Percentiles rank a stretch among this genome's conserved stretches.
Conservation (phyloP, 768 basidiomycete species). For the Steccherinum ochraceum region DNA sequence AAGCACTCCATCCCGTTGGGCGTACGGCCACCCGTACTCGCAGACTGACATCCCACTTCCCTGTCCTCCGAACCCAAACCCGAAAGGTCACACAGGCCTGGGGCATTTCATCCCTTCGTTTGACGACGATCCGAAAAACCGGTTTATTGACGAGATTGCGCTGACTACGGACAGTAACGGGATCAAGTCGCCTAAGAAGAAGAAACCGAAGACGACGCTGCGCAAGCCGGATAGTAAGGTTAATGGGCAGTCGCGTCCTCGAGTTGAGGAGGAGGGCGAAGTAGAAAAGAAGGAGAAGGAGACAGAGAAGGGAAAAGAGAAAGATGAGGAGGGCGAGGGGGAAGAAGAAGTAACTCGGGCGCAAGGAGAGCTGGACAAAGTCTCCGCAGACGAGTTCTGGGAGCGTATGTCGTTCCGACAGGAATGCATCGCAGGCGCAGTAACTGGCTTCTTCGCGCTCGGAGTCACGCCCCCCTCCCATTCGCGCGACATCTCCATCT, state of each 20-base stretch:
- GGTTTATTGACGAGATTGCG: constrained; percentile 89
- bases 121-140: constrained; percentile 94
- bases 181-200: constrained; percentile 54
- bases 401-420: constrained; percentile 95
- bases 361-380: constrained; percentile 50
- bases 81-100: constrained; percentile 36
- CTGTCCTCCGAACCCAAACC: constrained; percentile 33
- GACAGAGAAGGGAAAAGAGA: constrained; percentile 11
- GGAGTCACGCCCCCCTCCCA: constrained; percentile 25
- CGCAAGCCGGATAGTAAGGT: background rate
- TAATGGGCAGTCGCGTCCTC: background rate
- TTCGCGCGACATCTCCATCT: background rate
- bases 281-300: background rate
- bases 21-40: constrained; percentile 76
- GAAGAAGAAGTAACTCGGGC: constrained; percentile 9
- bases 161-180: constrained; percentile 56
- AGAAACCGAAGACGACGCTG: constrained; percentile 39
- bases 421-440: constrained; percentile 85
- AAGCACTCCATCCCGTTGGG: constrained; percentile 38
- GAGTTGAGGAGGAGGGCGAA: background rate
- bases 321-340: background rate
- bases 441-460: constrained; percentile 91
- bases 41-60: constrained; percentile 34
- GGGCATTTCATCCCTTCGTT: constrained; percentile 83
- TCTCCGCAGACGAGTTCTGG: constrained; percentile 84